A percentile compares a stretch with the other conserved stretches of the same genome.
Conservation (phyloP, 176 grass and related monocot species). For the Carex kokanica region DNA sequence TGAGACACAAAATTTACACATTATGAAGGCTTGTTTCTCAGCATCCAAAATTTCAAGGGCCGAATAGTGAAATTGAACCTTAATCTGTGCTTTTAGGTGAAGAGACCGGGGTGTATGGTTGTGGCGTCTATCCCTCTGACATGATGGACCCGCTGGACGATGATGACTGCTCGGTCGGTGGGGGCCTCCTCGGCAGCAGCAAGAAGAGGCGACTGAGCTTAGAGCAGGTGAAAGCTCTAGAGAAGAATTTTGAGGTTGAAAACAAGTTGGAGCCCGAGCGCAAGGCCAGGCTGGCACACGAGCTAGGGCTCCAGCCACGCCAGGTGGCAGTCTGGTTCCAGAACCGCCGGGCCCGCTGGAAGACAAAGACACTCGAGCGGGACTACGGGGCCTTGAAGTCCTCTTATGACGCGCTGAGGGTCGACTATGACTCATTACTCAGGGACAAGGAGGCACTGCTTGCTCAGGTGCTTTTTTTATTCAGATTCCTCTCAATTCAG, state of each 20-base stretch:
- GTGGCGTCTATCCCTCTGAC: constrained; percentile 6
- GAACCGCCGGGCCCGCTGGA: constrained; percentile 92
- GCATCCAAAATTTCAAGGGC: neutral
- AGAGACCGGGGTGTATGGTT: constrained; percentile 22
- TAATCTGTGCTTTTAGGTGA: constrained; percentile 16
- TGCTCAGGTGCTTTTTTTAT: constrained; percentile 28
- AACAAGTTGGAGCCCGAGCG: constrained; percentile 94
- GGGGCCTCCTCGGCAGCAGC: constrained; percentile 34
- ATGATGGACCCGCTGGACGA: constrained; percentile 28
- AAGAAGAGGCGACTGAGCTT: constrained; percentile 82
- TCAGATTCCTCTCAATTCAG: neutral
- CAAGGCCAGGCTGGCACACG: constrained; percentile 67
- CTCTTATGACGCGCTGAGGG: constrained; percentile 56
- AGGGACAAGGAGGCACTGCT: constrained; percentile 69
- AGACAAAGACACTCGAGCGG: constrained; percentile 87
- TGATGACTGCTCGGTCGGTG: constrained; percentile 14
- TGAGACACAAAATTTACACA: neutral
- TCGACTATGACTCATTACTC: constrained; percentile 66
- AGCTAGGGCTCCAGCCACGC: constrained; percentile 78
- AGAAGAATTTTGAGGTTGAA: constrained; percentile 92
- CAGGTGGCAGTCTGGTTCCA: constrained; percentile 98
- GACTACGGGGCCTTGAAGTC: constrained; percentile 61
- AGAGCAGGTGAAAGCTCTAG: constrained; percentile 79
- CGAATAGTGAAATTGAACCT: neutral
- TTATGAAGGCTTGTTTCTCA: neutral